These are phyloP conservation scores for Geosmithia putterillii DNA, from an alignment of 2,329 filamentous ascomycete species.

Conservation along the genomic window DNA sequence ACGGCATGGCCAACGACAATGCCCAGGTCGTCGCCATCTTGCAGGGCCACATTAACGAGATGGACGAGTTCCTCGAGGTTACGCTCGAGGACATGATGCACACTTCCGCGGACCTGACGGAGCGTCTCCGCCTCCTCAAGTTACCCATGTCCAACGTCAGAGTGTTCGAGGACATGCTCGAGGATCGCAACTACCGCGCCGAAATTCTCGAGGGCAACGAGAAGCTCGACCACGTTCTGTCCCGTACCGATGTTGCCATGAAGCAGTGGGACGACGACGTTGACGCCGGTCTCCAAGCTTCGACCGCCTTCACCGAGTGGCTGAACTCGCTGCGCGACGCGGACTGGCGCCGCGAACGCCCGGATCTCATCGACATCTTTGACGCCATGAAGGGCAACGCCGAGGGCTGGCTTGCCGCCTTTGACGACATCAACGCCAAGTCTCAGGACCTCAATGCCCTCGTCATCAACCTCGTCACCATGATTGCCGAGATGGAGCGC, in stretches of 20 bases:
- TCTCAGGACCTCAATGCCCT: constrained; percentile 57
- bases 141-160: constrained; percentile 72
- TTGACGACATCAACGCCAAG: constrained; percentile 63
- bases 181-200: constrained; percentile 69
- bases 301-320: constrained; percentile 66
- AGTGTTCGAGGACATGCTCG: constrained; percentile 78
- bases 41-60: constrained; percentile 84
- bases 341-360: constrained; percentile 48
- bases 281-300: constrained; percentile 62
- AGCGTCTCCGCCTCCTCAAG: constrained; percentile 68
- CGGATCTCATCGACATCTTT: constrained; percentile 58
- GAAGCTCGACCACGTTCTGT: constrained; percentile 79
- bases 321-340: constrained; percentile 53
- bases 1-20: constrained; percentile 79
- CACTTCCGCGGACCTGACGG: constrained; percentile 65
- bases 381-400: constrained; percentile 87
- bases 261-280: constrained; percentile 71
- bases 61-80: constrained; percentile 81
- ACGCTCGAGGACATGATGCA: constrained; percentile 75
- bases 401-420: constrained; percentile 76
- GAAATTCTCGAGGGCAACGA: constrained; percentile 81
- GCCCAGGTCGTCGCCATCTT: constrained; percentile 79
- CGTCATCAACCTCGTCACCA: constrained; percentile 60
- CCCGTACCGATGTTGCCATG: constrained; percentile 64
- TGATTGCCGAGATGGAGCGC: constrained; percentile 76